Base-by-base conservation (phyloP, 2,329 filamentous ascomycete genomes). In the Fonsecaea multimorphosa region DNA sequence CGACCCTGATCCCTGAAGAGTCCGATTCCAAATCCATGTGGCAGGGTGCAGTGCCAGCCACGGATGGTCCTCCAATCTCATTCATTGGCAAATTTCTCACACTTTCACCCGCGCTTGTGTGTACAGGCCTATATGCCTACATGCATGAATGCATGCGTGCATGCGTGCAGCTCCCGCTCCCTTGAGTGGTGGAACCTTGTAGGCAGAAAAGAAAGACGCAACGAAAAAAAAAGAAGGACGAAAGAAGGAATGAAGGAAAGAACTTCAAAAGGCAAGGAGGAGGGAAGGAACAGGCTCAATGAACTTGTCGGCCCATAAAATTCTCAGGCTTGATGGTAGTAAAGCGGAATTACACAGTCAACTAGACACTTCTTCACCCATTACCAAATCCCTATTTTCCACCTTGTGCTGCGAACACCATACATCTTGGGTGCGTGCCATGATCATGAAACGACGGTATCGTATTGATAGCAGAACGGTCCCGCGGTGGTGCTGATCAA, bases 381-480 rank as follows among this genome's bases (percentile, higher is more conserved):
- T 49, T 22, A 4, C 24, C 44, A 24, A 49, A 12, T 22, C 3
- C 44, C 7, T 24, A 24, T 49, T 44, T 24, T 8, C 40, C 19
- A 19, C 7, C 9, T 11, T 49, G 19, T 5, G n/a, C 9, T 22
- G 44, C 22, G 9, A 49, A 27, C 2, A 9, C 6, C 40, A 8
- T 22, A 56, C 24, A 16, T 34, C 6, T 52, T 5, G 14, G 6
- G 1, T n/a, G 51, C 5, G 7, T 32, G 32, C 9, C 19, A 6
- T 14, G 1, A 40, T 58, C 56, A 68, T 32, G 64, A 59, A 31
- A 66, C 64, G 44, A 69, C 44, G 40, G 16, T 66, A 27, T 73
- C 72, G 44, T 73, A 73, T 31, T 66, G 64, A 32, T 73, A 73
- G 58, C 72, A 73, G 58, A 72, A 73, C 24, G 72, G 72, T 11